These are phyloP conservation scores for Nyctanthes arbortristis DNA, from an alignment of 257 asterid genomes.

Conservation along the genomic window DNA sequence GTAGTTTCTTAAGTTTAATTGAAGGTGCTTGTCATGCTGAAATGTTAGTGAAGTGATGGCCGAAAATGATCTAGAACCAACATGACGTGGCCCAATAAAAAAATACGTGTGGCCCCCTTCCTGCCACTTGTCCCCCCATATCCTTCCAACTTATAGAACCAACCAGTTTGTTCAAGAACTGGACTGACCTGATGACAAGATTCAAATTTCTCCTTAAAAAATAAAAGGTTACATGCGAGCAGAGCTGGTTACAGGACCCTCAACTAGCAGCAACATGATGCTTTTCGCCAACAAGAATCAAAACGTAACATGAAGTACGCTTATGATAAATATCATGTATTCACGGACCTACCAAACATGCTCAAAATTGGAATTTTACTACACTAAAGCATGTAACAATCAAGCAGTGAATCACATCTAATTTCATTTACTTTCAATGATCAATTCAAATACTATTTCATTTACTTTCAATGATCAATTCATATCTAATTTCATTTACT, in stretches of 20 bases:
- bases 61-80: too few relatives aligned
- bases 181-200: too few relatives aligned
- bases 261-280: neutral
- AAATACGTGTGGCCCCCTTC: too few relatives aligned
- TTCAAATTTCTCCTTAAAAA: neutral
- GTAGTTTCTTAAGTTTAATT: neutral
- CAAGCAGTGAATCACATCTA: neutral
- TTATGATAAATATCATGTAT: neutral
- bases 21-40: neutral
- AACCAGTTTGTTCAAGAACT: too few relatives aligned
- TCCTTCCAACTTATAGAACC: too few relatives aligned
- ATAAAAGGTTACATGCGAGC: neutral
- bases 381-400: neutral
- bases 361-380: neutral
- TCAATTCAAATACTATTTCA: neutral
- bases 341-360: neutral
- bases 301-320: neutral
- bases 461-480: neutral
- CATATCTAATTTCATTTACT: neutral
- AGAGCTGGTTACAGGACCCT: neutral
- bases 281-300: neutral
- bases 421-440: neutral
- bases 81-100: too few relatives aligned
- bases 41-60: too few relatives aligned
- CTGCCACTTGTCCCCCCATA: too few relatives aligned